Conservation (phyloP, 2,329 filamentous ascomycete species). For the Calonectria pteridis region DNA sequence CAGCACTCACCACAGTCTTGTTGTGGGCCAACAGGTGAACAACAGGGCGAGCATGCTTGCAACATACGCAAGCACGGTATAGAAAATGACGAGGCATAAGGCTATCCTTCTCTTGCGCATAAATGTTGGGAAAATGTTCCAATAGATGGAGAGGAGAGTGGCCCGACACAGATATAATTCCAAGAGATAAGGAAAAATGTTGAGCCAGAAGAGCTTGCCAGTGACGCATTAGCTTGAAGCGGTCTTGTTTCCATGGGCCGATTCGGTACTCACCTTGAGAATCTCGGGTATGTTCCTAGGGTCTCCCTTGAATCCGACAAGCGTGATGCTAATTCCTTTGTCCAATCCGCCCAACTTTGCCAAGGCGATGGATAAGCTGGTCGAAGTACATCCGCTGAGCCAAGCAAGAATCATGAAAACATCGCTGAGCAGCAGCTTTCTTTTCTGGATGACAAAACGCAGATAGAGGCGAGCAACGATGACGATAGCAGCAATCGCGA, state of each 20-base stretch:
- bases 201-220: background rate
- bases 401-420: conserved; percentile 25
- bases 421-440: conserved; percentile 20
- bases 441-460: conserved; percentile 31
- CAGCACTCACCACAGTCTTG: background rate
- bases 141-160: background rate
- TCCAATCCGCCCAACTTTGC: background rate
- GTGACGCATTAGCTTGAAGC: background rate
- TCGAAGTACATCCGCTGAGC: background rate
- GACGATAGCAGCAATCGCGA: conserved; percentile 18
- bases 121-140: background rate
- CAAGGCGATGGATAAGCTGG: background rate
- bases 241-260: background rate
- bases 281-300: background rate
- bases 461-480: conserved; percentile 35
- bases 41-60: background rate
- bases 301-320: background rate
- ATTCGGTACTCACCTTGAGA: background rate
- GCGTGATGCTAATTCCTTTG: background rate
- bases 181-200: background rate
- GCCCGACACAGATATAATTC: background rate
- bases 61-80: background rate
- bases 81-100: background rate
- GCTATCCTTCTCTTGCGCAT: background rate
- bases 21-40: background rate